Percentiles rank a stretch among this genome's conserved stretches.
phyloP scores from a whole-genome alignment of 1,284 basidiomycete species.

The Tylopilus orsonianus region DNA sequence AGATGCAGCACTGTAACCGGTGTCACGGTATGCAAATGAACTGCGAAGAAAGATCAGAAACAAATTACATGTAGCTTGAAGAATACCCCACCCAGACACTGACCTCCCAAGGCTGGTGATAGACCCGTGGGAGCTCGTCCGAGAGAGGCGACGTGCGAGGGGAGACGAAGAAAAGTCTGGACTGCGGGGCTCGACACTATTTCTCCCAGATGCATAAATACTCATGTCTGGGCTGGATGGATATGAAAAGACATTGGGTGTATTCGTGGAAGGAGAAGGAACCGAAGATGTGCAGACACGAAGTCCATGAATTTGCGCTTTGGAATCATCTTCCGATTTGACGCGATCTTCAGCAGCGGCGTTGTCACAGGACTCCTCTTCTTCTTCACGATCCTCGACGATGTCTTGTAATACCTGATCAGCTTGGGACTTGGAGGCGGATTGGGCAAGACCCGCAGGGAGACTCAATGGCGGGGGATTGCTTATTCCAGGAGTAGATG shows the following conservation, averaged over 20 bases:
- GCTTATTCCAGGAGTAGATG: conserved; percentile 22
- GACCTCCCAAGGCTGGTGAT: conserved; percentile 19
- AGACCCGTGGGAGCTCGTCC: conserved; percentile 32
- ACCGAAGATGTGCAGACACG: conserved; percentile 50
- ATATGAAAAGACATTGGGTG: conserved; percentile 23
- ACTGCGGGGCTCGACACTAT: conserved; percentile 26
- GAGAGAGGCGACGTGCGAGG: conserved; percentile 28
- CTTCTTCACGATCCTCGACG: conserved; percentile 52
- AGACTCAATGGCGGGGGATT: conserved; percentile 42
- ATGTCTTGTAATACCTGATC: conserved; percentile 49
- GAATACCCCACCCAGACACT: conserved; percentile 21
- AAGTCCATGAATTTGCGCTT: conserved; percentile 57
- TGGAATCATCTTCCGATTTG: conserved; percentile 17
- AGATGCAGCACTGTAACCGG: conserved; percentile 5
- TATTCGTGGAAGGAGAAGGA: conserved; percentile 23
- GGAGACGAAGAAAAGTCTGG: conserved; percentile 17
- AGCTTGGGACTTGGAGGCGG: conserved; percentile 27
- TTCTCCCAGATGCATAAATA: conserved; percentile 18
- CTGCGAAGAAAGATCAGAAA: conserved; percentile 11
- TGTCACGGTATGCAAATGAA: conserved; percentile 19
- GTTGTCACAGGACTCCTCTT: conserved; percentile 22
- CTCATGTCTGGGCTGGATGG: conserved; percentile 27
- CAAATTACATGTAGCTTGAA: not conserved
- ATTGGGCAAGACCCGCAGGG: conserved; percentile 31
- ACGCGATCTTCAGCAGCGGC: conserved; percentile 1